Conservation (phyloP, 371 early-diverging fungal genomes). For the Polyrhizophydium stewartii region DNA sequence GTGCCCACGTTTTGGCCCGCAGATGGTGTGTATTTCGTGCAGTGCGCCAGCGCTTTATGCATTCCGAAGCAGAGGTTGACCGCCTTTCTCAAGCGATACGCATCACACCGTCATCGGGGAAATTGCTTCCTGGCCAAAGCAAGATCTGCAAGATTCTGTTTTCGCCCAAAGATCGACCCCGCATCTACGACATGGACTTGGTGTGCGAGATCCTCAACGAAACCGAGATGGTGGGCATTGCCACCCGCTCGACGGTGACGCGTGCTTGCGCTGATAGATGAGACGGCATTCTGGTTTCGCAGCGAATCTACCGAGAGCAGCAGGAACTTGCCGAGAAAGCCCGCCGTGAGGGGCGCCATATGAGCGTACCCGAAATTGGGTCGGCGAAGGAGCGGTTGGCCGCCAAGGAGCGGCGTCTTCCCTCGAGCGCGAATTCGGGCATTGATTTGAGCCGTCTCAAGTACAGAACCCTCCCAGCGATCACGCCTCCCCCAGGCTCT, state of each 20-base stretch:
- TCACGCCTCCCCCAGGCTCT: constrained; percentile 15
- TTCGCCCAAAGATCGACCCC: constrained; percentile 11
- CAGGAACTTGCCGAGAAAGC: constrained; percentile 16
- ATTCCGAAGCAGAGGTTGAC: too few relatives aligned
- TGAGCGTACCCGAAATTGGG: constrained; percentile 5
- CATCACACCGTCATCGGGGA: not conserved
- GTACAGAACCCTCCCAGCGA: constrained; percentile 26
- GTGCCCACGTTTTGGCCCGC: constrained; percentile 18
- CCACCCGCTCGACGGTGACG: not conserved
- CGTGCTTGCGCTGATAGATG: too few relatives aligned
- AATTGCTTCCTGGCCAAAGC: constrained; percentile 21
- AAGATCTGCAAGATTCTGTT: constrained; percentile 30
- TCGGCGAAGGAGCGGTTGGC: not conserved
- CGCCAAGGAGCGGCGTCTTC: too few relatives aligned
- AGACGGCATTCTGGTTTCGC: too few relatives aligned
- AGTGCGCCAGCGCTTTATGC: too few relatives aligned
- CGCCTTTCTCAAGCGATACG: too few relatives aligned
- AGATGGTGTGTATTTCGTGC: not conserved
- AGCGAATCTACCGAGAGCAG: constrained; percentile 10
- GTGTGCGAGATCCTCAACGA: constrained; percentile 35
- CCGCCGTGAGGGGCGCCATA: constrained; percentile 14
- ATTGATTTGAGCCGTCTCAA: constrained; percentile 16
- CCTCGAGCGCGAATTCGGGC: not conserved
- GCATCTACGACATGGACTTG: constrained; percentile 24
- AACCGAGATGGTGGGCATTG: constrained; percentile 20